Conservation (phyloP, 441 rosid species). For the Rhodomyrtus psidioides region DNA sequence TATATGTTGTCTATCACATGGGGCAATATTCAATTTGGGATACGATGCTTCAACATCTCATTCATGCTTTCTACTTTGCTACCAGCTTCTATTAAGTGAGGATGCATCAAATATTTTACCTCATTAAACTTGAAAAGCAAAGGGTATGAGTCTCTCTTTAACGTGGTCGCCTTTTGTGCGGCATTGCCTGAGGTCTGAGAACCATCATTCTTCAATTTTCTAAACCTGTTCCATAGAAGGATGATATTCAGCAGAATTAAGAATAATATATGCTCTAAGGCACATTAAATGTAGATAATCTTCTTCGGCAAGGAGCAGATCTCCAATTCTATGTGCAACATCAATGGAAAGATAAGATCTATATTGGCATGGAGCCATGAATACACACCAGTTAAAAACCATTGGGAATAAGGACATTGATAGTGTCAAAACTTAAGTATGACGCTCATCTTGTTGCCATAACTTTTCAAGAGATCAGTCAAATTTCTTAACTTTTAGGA, state of each 20-base stretch:
- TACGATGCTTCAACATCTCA: background rate
- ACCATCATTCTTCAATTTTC: constrained; percentile 40
- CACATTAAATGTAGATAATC: background rate
- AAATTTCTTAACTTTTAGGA: background rate
- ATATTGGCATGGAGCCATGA: background rate
- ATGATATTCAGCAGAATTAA: background rate
- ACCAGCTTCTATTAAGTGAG: background rate
- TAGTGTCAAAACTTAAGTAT: background rate
- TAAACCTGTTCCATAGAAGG: constrained; percentile 47
- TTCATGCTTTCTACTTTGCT: background rate
- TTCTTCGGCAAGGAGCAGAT: background rate
- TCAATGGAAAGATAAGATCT: background rate
- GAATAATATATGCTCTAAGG: background rate
- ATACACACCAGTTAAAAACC: background rate
- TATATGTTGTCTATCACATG: background rate
- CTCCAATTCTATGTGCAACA: background rate
- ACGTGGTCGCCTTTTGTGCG: constrained; percentile 31
- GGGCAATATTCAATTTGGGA: background rate
- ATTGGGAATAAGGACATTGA: background rate
- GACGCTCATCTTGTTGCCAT: background rate
- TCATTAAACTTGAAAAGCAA: constrained; percentile 86
- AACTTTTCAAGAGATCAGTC: background rate
- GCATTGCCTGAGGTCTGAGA: constrained; percentile 32
- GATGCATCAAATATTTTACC: constrained; percentile 29
- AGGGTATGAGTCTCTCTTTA: constrained; percentile 64